Evolutionary conservation across 2,329 filamentous ascomycete genomes (phyloP).

Genomic region (Aspergillus sergii): DNA sequence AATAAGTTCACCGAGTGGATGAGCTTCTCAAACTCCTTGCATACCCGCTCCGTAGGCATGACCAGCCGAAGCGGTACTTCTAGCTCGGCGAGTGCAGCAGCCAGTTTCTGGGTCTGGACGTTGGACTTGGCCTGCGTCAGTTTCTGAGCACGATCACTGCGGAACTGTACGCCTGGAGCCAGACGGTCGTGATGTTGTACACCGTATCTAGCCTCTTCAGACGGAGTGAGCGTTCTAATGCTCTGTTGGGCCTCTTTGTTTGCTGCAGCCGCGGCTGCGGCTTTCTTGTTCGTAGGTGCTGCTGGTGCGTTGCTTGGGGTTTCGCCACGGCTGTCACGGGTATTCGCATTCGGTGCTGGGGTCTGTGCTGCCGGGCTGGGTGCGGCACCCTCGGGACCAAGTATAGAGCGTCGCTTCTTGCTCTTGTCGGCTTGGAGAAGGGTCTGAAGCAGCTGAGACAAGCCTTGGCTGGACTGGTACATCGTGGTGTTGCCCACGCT

Average conservation of each 20-base stretch:
- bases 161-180: slow-evolving; percentile 83
- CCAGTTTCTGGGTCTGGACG: slow-evolving; percentile 52
- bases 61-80: slow-evolving; percentile 49
- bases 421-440: slow-evolving; percentile 81
- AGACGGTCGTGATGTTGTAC: slow-evolving; percentile 84
- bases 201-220: slow-evolving; percentile 79
- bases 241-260: slow-evolving; percentile 50
- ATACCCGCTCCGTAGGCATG: slow-evolving; percentile 54
- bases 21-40: slow-evolving; percentile 52
- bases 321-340: slow-evolving; percentile 41
- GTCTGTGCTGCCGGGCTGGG: slow-evolving; percentile 58
- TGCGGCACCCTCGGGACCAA: slow-evolving; percentile 59
- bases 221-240: slow-evolving; percentile 70
- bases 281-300: slow-evolving; percentile 36
- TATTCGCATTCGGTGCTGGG: slow-evolving; percentile 38
- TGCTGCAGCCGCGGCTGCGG: slow-evolving; percentile 41
- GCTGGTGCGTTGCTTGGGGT: slow-evolving; percentile 32
- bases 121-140: slow-evolving; percentile 55
- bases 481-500: slow-evolving; percentile 69
- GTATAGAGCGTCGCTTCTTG: slow-evolving; percentile 79
- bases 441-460: slow-evolving; percentile 79
- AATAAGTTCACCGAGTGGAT: slow-evolving; percentile 51
- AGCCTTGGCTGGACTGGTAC: slow-evolving; percentile 79
- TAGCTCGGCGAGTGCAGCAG: slow-evolving; percentile 50
- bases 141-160: slow-evolving; percentile 61